Conservation (phyloP, 2,329 filamentous ascomycete species). For the Rhinocladiella similis region DNA sequence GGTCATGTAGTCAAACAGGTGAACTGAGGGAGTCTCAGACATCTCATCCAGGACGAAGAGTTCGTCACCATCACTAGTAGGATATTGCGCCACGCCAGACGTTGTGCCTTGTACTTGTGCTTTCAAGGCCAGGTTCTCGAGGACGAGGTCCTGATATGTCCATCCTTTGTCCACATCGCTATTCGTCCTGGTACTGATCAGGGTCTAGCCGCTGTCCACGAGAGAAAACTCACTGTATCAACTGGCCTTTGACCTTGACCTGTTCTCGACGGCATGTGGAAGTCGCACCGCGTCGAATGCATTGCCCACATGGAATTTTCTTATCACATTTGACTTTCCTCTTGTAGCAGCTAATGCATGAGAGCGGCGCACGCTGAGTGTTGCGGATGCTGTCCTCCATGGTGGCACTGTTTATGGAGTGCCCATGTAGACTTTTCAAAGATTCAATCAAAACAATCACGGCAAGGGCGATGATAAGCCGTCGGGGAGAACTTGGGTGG, state of each 20-base stretch:
- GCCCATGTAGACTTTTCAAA: no score
- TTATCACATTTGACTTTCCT: background rate
- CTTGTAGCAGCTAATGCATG: background rate
- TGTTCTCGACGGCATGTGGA: background rate
- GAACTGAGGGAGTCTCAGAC: background rate
- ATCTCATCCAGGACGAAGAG: background rate
- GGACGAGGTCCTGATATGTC: background rate
- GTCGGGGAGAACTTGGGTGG: no score
- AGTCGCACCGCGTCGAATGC: background rate
- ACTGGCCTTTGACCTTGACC: background rate
- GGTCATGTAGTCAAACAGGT: background rate
- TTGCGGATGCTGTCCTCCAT: background rate
- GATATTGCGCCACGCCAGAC: background rate
- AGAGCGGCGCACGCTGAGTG: background rate
- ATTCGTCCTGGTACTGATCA: background rate
- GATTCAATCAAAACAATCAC: no score
- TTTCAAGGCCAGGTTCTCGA: background rate
- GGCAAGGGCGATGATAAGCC: no score
- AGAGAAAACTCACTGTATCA: background rate
- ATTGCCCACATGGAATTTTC: background rate
- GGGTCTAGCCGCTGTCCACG: background rate
- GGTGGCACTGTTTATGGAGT: background rate
- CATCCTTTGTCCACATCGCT: background rate
- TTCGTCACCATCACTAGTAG: background rate
- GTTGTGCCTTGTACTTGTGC: background rate